These are phyloP conservation scores for Pseudogymnoascus sp. DNA, from an alignment of 2,329 filamentous ascomycete species.

Conservation along the genomic window DNA sequence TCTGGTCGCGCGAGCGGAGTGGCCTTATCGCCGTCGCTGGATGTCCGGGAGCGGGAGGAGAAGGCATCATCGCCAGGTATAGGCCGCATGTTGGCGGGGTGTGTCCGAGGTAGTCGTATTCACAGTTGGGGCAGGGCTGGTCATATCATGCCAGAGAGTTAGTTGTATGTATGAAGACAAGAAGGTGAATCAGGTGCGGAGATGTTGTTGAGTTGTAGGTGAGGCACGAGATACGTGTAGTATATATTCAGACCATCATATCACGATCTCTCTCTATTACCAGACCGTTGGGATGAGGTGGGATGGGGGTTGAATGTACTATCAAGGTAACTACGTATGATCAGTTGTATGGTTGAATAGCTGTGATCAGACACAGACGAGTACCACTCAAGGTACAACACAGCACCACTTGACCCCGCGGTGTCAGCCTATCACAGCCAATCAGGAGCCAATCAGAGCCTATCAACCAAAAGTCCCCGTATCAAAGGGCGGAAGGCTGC, in stretches of 20 bases:
- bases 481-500: conserved; percentile 1
- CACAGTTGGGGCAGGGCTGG: background rate
- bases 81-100: conserved; percentile 35
- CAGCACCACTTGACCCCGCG: conserved; percentile 6
- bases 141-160: conserved; percentile 4
- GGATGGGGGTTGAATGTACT: background rate
- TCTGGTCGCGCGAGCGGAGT: conserved; percentile 30
- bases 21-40: conserved; percentile 31
- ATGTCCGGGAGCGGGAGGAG: conserved; percentile 32
- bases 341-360: background rate
- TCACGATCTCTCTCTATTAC: background rate
- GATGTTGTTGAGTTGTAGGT: background rate
- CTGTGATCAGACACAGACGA: background rate
- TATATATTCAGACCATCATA: conserved; percentile 3
- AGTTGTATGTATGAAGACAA: background rate
- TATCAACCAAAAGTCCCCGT: background rate
- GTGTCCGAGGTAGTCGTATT: background rate
- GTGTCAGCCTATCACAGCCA: background rate
- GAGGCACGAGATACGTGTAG: background rate
- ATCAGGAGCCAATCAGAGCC: background rate
- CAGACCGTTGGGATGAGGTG: conserved; percentile 2
- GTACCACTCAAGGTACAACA: conserved; percentile 7
- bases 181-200: background rate
- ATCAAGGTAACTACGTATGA: background rate
- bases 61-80: conserved; percentile 39